Evolutionary conservation across 768 basidiomycete genomes (phyloP).

Genomic region (Tulasnella sp.): DNA sequence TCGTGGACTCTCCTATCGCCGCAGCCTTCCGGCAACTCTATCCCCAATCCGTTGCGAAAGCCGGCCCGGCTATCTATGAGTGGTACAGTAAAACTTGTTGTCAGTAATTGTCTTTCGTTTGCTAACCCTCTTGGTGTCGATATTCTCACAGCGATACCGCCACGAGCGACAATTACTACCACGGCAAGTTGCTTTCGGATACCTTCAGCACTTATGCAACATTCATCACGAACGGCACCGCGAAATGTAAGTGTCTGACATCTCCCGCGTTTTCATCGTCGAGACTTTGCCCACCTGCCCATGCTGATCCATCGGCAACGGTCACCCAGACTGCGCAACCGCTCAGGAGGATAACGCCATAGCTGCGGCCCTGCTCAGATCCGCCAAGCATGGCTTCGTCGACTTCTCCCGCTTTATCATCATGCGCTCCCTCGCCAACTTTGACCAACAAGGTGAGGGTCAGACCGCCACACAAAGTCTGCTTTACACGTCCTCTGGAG

Average conservation of each 20-base stretch:
- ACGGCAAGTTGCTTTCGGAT: conserved; percentile 29
- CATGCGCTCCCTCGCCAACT: conserved; percentile 32
- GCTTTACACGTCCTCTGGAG: conserved; percentile 26
- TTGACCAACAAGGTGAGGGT: conserved; percentile 24
- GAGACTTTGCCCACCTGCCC: too few relatives aligned
- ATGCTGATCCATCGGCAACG: too few relatives aligned
- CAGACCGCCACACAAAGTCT: conserved; percentile 23
- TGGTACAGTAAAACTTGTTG: too few relatives aligned
- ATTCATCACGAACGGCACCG: conserved; percentile 28
- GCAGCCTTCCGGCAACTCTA: conserved; percentile 28
- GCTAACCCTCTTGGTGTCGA: too few relatives aligned
- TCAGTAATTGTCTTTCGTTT: too few relatives aligned
- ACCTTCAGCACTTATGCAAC: conserved; percentile 31
- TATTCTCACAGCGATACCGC: too few relatives aligned
- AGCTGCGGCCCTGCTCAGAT: conserved; percentile 31
- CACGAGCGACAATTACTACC: conserved; percentile 32
- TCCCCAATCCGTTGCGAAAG: conserved; percentile 23
- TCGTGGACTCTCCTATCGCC: conserved; percentile 28
- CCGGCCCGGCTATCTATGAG: conserved; percentile 27
- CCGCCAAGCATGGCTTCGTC: conserved; percentile 25
- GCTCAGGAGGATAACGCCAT: conserved; percentile 35
- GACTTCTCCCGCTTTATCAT: conserved; percentile 32
- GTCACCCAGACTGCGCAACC: conserved; percentile 30
- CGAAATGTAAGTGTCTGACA: too few relatives aligned
- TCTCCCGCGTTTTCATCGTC: too few relatives aligned